Base-by-base conservation (phyloP, 2,329 filamentous ascomycete genomes). In the Scedosporium minutisporum region DNA sequence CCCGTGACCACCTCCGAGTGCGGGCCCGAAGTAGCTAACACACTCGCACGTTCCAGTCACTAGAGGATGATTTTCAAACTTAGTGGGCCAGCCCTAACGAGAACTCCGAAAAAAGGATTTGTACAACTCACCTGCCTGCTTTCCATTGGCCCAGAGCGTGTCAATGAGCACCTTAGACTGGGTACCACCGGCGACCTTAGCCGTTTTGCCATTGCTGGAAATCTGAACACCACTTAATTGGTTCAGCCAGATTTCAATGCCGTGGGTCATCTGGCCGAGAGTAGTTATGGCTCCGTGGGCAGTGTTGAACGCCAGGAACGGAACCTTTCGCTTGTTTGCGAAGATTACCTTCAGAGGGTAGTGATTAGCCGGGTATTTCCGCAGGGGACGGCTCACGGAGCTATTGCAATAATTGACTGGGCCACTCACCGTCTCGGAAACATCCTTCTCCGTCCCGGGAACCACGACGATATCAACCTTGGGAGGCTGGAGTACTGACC, bases 1-100 rank as follows among this genome's bases (percentile, higher is more conserved):
- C 38, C 83, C 82, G 68, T 83, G 79, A 3, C 84, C 83, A 62
- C 84, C 84, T 2, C 84, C 84, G 0, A 87, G 76, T 0, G 74
- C 80, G 0, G 80, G 81, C 0, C 78, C 80, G 2, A 80, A 65
- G 27, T 74, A 67, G 61, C 80, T 77, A 61, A 80, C 77, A 64
- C 81, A 84, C 69, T 82, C 80, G 66, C 82, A 85, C 7, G 74
- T 77, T 44, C 80, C 80, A 9, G 78, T 80, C 1, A 80, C 78
- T 71, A 58, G 16, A n/a, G n/a, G 21, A 65, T 18, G 66, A 53
- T 16, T 51, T 42, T 14, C n/a, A 29, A 29, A 61, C 5, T 12
- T n/a, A 33, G 1, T 44, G 46, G 14, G n/a, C 14, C 25, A 41
- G 29, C 27, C 29, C 29, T 44, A 18, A 18, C 6, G 16, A 18